Conservation (phyloP, 805 yeast genomes). For the Cyberlindnera euphorbiae region DNA sequence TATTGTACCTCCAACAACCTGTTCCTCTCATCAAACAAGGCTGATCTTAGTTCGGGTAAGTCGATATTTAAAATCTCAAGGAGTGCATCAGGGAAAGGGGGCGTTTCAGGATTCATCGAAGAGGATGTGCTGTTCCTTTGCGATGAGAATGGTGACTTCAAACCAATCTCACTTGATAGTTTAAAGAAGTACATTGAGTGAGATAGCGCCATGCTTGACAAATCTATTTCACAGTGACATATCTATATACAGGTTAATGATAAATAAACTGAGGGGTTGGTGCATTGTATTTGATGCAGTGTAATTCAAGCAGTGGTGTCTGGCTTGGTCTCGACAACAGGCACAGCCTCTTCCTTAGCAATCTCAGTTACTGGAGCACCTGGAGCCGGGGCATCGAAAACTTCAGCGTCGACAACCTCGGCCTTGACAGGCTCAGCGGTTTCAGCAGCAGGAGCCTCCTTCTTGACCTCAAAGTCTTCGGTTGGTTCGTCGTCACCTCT, state of each 20-base stretch:
- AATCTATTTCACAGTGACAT: too few species aligned
- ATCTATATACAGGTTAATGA: too few species aligned
- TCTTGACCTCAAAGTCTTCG: slow-evolving; percentile 14
- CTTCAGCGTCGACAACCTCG: slow-evolving; percentile 12
- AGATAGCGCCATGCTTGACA: too few species aligned
- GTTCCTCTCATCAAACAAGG: slow-evolving; percentile 16
- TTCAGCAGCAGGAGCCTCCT: slow-evolving; percentile 16
- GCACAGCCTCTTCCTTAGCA: slow-evolving; percentile 12
- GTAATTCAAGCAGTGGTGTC: slow-evolving; percentile 1
- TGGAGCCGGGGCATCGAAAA: slow-evolving; percentile 9
- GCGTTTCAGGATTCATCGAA: slow-evolving; percentile 44
- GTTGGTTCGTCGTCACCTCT: slow-evolving; percentile 63
- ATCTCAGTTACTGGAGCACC: slow-evolving; percentile 12
- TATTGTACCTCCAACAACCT: slow-evolving; percentile 50
- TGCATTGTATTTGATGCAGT: too few species aligned
- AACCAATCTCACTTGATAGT: slow-evolving; percentile 37
- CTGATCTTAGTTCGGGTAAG: slow-evolving; percentile 33
- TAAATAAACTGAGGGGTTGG: too few species aligned
- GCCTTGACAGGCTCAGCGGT: slow-evolving; percentile 13
- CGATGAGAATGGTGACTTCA: slow-evolving; percentile 28
- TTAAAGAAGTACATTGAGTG: not conserved
- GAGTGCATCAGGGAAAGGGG: slow-evolving; percentile 29
- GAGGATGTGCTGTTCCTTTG: slow-evolving; percentile 63
- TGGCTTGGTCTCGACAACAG: slow-evolving; percentile 4
- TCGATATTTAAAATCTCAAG: slow-evolving; percentile 39